These are phyloP conservation scores for Ilex paraguariensis DNA, from an alignment of 305 asterid species.

Conservation along the genomic window DNA sequence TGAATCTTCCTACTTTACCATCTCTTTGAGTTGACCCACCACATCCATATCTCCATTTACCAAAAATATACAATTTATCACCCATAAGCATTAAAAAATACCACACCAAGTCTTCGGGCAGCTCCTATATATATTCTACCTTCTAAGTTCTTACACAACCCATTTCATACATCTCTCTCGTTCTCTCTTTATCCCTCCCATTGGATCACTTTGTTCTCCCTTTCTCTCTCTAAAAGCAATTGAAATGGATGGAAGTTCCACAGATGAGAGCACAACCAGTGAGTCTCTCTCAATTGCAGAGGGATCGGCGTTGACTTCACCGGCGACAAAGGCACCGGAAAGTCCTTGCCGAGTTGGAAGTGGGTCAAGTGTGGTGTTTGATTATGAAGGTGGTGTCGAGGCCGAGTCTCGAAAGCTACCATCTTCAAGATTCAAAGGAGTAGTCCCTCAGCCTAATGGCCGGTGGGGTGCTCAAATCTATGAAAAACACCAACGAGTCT, in stretches of 20 bases:
- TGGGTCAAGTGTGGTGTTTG: conserved; percentile 55
- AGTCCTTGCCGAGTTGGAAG: conserved; percentile 60
- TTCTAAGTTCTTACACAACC: too few relatives aligned
- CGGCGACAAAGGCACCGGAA: conserved; percentile 30
- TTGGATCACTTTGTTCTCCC: neutral
- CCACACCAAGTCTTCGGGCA: too few relatives aligned
- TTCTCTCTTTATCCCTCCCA: too few relatives aligned
- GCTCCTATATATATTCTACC: too few relatives aligned
- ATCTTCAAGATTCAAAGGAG: conserved; percentile 85
- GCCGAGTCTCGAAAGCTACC: conserved; percentile 87
- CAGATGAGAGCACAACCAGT: conserved; percentile 65
- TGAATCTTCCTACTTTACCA: too few relatives aligned
- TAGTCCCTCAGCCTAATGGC: conserved; percentile 96
- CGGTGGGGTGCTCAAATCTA: conserved; percentile 98
- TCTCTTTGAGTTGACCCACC: too few relatives aligned
- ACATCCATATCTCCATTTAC: too few relatives aligned
- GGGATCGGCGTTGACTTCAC: conserved; percentile 8
- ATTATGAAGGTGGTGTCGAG: conserved; percentile 59
- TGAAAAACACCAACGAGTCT: conserved; percentile 87
- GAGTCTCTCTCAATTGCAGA: conserved; percentile 34
- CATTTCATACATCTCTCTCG: too few relatives aligned
- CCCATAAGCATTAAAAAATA: too few relatives aligned
- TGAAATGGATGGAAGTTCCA: conserved; percentile 53
- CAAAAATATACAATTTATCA: too few relatives aligned
- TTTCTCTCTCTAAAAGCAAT: neutral